A percentile compares a stretch with the other conserved stretches of the same genome.
Conservation (phyloP, 257 asterid species). For the Ajuga chamaepitys region DNA sequence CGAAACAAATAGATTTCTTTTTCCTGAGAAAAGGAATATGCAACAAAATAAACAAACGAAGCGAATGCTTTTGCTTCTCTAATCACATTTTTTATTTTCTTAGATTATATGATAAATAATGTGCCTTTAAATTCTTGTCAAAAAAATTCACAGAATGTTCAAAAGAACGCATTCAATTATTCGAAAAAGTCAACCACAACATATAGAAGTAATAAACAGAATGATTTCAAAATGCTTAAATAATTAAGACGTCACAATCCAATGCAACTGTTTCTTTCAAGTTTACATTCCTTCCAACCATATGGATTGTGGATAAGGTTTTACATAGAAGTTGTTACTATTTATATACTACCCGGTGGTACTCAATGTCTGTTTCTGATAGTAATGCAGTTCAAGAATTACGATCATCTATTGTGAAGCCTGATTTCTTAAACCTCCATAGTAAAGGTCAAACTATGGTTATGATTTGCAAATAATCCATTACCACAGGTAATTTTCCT, state of each 20-base stretch:
- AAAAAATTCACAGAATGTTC: neutral
- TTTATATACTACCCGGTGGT: neutral
- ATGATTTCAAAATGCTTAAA: neutral
- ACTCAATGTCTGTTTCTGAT: neutral
- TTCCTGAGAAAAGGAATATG: neutral
- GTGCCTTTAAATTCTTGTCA: neutral
- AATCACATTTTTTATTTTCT: neutral
- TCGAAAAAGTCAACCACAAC: neutral
- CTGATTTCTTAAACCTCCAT: constrained; percentile 8
- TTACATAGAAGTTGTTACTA: neutral
- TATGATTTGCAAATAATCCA: constrained; percentile 15
- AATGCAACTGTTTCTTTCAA: neutral
- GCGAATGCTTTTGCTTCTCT: constrained; percentile 1
- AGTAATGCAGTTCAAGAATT: constrained; percentile 3
- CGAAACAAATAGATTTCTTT: neutral
- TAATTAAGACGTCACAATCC: neutral
- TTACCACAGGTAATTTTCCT: constrained; percentile 85
- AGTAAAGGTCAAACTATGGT: constrained; percentile 6
- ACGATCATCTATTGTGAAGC: neutral
- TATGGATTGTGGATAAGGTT: neutral
- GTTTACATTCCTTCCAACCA: neutral
- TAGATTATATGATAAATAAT: neutral
- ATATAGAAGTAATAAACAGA: neutral
- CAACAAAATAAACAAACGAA: neutral
- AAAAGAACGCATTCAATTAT: neutral